Conservation (phyloP, 164 flowering plant species). For the Protea cynaroides region DNA sequence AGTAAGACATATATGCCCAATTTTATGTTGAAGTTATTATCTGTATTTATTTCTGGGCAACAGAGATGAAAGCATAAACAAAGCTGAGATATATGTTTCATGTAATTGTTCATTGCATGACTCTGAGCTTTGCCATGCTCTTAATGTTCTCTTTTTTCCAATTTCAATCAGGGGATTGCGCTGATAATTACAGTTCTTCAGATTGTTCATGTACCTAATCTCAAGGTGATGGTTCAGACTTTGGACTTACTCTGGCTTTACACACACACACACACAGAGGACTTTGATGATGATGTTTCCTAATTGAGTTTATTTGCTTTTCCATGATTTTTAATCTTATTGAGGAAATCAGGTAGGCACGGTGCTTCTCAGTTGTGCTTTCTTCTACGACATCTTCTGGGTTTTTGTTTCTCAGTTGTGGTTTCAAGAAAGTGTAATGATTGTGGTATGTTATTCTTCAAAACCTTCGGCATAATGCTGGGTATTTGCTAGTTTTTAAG, state of each 20-base stretch:
- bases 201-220: slow-evolving; percentile 90
- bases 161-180: slow-evolving; percentile 70
- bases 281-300: too few relatives aligned
- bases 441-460: slow-evolving; percentile 60
- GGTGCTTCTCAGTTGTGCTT: slow-evolving; percentile 92
- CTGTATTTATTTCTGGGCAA: too few relatives aligned
- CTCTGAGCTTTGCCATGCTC: neutral
- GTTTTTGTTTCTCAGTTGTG: slow-evolving; percentile 77
- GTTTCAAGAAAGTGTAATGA: slow-evolving; percentile 97
- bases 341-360: slow-evolving; percentile 74
- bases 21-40: too few relatives aligned
- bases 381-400: slow-evolving; percentile 97
- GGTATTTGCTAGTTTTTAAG: neutral
- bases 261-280: too few relatives aligned
- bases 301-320: neutral
- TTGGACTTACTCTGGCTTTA: slow-evolving; percentile 1
- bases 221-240: slow-evolving; percentile 56
- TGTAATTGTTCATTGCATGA: neutral
- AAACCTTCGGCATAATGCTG: neutral
- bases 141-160: slow-evolving; percentile 9
- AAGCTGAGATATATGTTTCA: slow-evolving; percentile 1
- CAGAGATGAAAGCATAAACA: too few relatives aligned
- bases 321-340: slow-evolving; percentile 5
- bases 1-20: too few relatives aligned
- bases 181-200: slow-evolving; percentile 92